These are phyloP conservation scores for Cladosporium sp. DNA, from an alignment of 2,329 filamentous ascomycete genomes.

Conservation along the genomic window DNA sequence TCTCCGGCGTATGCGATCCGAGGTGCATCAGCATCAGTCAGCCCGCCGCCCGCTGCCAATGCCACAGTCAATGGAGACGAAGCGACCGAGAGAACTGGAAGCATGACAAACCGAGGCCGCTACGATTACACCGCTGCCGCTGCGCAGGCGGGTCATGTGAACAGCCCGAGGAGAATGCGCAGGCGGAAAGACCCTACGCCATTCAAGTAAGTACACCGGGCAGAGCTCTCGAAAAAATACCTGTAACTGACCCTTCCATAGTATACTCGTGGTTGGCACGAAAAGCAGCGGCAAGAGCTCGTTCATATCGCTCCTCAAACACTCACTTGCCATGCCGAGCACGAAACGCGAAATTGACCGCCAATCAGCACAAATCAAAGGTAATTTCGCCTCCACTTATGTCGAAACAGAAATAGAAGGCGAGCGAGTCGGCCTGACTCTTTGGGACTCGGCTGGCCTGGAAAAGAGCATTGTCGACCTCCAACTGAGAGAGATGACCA, in stretches of 20 bases:
- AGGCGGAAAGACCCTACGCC: constrained; percentile 96
- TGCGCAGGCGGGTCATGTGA: constrained; percentile 78
- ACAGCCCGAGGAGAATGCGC: constrained; percentile 87
- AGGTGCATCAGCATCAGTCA: constrained; percentile 26
- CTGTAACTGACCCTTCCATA: constrained; percentile 42
- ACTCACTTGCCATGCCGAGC: constrained; percentile 76
- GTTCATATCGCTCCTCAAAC: constrained; percentile 93
- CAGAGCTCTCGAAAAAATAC: neutral
- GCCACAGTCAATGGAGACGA: constrained; percentile 52
- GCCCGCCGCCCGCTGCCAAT: constrained; percentile 25
- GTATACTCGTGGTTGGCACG: constrained; percentile 86
- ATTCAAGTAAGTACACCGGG: constrained; percentile 77
- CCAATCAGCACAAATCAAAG: constrained; percentile 33
- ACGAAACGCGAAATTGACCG: constrained; percentile 64
- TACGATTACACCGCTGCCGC: constrained; percentile 96
- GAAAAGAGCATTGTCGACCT: constrained; percentile 95
- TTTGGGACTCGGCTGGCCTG: constrained; percentile 95
- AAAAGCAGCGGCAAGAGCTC: constrained; percentile 91
- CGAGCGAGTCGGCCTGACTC: constrained; percentile 85
- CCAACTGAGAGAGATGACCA: constrained; percentile 85
- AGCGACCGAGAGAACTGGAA: constrained; percentile 74
- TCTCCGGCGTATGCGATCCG: constrained; percentile 33
- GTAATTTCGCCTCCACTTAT: constrained; percentile 78
- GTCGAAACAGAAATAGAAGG: constrained; percentile 92
- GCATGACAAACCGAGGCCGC: constrained; percentile 94